These are phyloP conservation scores for Lepidium aucheri DNA, from an alignment of 345 rosid genomes.

Conservation along the genomic window DNA sequence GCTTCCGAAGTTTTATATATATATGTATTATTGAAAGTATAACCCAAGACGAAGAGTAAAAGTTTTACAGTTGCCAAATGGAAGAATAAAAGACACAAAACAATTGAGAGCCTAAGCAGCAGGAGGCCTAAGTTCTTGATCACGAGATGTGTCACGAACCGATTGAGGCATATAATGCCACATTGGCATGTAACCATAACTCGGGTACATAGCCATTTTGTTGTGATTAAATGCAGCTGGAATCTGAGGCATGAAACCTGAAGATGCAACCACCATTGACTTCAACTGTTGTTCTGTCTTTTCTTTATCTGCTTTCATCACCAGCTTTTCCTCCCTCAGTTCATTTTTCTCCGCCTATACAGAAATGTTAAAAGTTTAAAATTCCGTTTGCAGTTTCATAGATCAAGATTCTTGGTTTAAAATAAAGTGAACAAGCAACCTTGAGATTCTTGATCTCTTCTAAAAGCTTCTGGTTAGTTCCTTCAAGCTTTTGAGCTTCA, in stretches of 20 bases:
- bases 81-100: not conserved
- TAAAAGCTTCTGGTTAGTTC: slow-evolving; percentile 62
- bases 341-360: slow-evolving; percentile 78
- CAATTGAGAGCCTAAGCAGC: slow-evolving; percentile 48
- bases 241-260: slow-evolving; percentile 45
- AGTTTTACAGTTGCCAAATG: slow-evolving; percentile 13
- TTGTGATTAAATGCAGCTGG: slow-evolving; percentile 50
- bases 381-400: not conserved
- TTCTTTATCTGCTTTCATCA: slow-evolving; percentile 68
- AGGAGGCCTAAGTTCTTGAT: slow-evolving; percentile 95
- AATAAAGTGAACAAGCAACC: slow-evolving; percentile 37
- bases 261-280: slow-evolving; percentile 41
- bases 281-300: slow-evolving; percentile 69
- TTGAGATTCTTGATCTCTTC: slow-evolving; percentile 77
- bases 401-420: not conserved
- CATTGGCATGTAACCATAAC: slow-evolving; percentile 75
- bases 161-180: slow-evolving; percentile 92
- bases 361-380: not conserved
- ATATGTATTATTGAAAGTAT: not conserved
- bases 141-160: slow-evolving; percentile 68
- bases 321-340: slow-evolving; percentile 78
- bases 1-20: not conserved
- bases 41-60: slow-evolving; percentile 6
- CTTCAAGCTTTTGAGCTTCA: slow-evolving; percentile 71
- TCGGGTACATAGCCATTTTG: slow-evolving; percentile 60